phyloP scores from a whole-genome alignment of 2,329 filamentous ascomycete species.

The Emmonsiellopsis sp. region DNA sequence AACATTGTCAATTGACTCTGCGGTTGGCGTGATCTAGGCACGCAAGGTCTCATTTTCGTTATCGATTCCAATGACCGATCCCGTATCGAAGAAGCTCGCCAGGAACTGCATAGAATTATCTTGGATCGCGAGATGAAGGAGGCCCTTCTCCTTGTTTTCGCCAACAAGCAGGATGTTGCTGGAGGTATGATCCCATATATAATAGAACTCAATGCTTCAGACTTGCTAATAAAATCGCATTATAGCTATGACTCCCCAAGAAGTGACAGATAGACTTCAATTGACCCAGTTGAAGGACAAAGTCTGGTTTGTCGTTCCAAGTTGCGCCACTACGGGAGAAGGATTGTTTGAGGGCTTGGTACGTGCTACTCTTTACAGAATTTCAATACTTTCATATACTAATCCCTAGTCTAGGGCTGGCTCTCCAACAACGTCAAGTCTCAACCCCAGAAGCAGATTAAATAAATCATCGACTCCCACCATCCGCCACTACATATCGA shows the following conservation, averaged over 20 bases:
- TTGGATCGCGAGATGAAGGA: slow-evolving; percentile 98
- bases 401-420: slow-evolving; percentile 46
- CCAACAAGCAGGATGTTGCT: slow-evolving; percentile 95
- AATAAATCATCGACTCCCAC: slow-evolving; percentile 6
- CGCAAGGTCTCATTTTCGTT: slow-evolving; percentile 96
- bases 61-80: slow-evolving; percentile 89
- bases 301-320: slow-evolving; percentile 77
- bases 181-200: slow-evolving; percentile 49
- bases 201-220: background rate
- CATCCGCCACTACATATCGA: background rate
- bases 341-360: slow-evolving; percentile 71
- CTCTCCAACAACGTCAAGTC: slow-evolving; percentile 74
- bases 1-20: background rate
- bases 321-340: slow-evolving; percentile 71
- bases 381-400: background rate
- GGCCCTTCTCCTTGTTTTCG: slow-evolving; percentile 85
- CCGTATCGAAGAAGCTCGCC: slow-evolving; percentile 84
- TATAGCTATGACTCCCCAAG: slow-evolving; percentile 66
- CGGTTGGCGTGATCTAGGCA: slow-evolving; percentile 47
- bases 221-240: background rate
- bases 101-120: slow-evolving; percentile 93
- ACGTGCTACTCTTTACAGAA: slow-evolving; percentile 18
- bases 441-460: slow-evolving; percentile 29
- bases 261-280: slow-evolving; percentile 69
- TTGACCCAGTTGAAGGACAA: slow-evolving; percentile 71